A percentile compares a stretch with the other conserved stretches of the same genome.
phyloP scores from a whole-genome alignment of 129 eudicot genomes.

The Rutidosis leptorrhynchoides region DNA sequence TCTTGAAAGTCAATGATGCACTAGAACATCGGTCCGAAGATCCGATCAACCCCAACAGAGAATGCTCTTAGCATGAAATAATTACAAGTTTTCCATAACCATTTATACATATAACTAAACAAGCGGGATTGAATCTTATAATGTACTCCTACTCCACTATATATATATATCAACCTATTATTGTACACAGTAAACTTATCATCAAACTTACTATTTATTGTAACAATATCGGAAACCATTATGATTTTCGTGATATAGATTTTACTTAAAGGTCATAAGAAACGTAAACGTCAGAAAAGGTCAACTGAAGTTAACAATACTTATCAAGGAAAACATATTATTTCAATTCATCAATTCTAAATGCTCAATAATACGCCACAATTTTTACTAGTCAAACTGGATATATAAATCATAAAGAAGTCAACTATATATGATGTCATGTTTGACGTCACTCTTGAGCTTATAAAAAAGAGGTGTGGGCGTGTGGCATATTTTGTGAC shows the following conservation, averaged over 20 bases:
- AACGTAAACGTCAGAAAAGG: constrained; percentile 5
- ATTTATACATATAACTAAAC: no score
- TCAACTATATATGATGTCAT: constrained; percentile 30
- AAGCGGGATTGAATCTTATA: no score
- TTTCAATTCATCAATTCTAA: constrained; percentile 12
- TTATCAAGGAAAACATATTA: constrained; percentile 22
- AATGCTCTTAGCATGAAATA: no score
- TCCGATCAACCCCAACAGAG: no score
- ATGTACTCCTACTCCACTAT: no score
- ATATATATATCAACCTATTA: no score
- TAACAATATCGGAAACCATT: no score
- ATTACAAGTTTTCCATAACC: no score
- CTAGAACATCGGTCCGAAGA: no score
- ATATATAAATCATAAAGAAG: constrained; percentile 7
- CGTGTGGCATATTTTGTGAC: constrained; percentile 16
- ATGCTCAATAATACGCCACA: constrained; percentile 23
- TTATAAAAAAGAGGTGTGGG: constrained; percentile 41
- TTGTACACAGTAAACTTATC: no score
- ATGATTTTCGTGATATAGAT: not conserved
- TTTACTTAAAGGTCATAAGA: constrained; percentile 3
- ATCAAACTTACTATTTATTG: no score
- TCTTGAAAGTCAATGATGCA: no score
- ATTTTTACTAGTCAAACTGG: constrained; percentile 22
- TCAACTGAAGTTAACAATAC: constrained; percentile 28
- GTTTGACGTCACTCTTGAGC: constrained; percentile 21